Evolutionary conservation across 139 green algal genomes (phyloP).

Genomic region (Chlorella vulgaris): DNA sequence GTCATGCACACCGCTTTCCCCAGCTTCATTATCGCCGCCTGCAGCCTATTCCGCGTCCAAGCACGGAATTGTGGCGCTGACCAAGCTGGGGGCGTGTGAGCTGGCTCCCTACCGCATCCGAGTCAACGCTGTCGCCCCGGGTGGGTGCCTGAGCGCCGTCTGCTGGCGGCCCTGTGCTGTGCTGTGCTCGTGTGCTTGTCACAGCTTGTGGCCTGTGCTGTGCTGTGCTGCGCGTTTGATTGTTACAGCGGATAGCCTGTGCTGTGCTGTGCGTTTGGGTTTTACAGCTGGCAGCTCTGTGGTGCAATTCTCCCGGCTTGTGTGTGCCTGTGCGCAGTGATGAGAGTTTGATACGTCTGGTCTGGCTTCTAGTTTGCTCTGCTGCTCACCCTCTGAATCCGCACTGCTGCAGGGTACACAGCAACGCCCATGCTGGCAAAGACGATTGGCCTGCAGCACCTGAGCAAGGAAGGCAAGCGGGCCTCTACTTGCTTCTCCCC

Average conservation of each 20-base stretch:
- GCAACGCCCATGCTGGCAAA: neutral
- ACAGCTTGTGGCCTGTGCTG: neutral
- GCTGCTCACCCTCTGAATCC: too few relatives aligned
- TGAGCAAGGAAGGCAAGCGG: neutral
- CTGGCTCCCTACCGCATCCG: conserved; percentile 29
- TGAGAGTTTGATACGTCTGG: too few relatives aligned
- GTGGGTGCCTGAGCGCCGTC: too few relatives aligned
- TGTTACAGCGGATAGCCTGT: too few relatives aligned
- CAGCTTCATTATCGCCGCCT: too few relatives aligned
- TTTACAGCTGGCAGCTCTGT: too few relatives aligned
- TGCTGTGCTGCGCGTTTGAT: neutral
- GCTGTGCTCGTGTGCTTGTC: neutral
- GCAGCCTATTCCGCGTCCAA: conserved; percentile 25
- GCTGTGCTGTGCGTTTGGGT: too few relatives aligned
- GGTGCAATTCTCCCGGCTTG: too few relatives aligned
- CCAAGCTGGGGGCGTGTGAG: conserved; percentile 22
- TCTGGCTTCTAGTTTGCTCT: too few relatives aligned
- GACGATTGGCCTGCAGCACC: neutral
- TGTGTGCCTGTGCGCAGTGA: too few relatives aligned
- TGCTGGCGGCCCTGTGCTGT: neutral
- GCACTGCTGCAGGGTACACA: neutral
- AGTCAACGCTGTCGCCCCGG: conserved; percentile 7
- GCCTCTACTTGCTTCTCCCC: too few relatives aligned
- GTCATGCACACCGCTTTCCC: too few relatives aligned
- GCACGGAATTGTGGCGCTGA: neutral